A percentile compares a stretch with the other conserved stretches of the same genome.
Conservation (phyloP, 1,284 basidiomycete genomes). For the Ganoderma sinense region DNA sequence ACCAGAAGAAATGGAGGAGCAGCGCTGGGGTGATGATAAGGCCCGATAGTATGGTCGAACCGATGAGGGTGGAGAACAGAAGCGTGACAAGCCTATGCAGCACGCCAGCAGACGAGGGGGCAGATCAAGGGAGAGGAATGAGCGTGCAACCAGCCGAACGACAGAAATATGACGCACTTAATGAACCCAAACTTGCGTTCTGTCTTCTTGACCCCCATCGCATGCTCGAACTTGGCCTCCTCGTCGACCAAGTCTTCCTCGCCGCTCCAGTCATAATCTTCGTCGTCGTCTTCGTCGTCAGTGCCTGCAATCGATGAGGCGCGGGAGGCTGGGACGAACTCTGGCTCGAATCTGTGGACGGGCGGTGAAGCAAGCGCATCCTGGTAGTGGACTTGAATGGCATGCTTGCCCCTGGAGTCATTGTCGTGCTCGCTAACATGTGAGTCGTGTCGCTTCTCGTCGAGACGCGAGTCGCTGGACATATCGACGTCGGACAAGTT, state of each 20-base stretch:
- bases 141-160: background rate
- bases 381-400: constrained; percentile 65
- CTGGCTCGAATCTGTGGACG: constrained; percentile 37
- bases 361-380: constrained; percentile 44
- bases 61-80: constrained; percentile 75
- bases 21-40: constrained; percentile 67
- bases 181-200: constrained; percentile 55
- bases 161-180: constrained; percentile 49
- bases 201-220: constrained; percentile 60
- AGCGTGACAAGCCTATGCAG: constrained; percentile 59
- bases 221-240: constrained; percentile 68
- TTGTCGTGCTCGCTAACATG: constrained; percentile 26
- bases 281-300: constrained; percentile 64
- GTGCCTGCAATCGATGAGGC: constrained; percentile 58
- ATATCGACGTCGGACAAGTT: constrained; percentile 31
- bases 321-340: constrained; percentile 40
- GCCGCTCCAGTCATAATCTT: constrained; percentile 73
- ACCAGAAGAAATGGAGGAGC: constrained; percentile 74
- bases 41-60: constrained; percentile 69
- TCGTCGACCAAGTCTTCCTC: constrained; percentile 77
- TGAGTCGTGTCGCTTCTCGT: constrained; percentile 24
- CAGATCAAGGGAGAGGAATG: background rate
- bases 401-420: constrained; percentile 37
- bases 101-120: background rate
- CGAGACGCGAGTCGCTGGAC: constrained; percentile 23